Evolutionary conservation across 2,329 filamentous ascomycete species (phyloP), one percentile per base, ranked within the genome.

Genomic region (Akanthomyces uredinophilus): DNA sequence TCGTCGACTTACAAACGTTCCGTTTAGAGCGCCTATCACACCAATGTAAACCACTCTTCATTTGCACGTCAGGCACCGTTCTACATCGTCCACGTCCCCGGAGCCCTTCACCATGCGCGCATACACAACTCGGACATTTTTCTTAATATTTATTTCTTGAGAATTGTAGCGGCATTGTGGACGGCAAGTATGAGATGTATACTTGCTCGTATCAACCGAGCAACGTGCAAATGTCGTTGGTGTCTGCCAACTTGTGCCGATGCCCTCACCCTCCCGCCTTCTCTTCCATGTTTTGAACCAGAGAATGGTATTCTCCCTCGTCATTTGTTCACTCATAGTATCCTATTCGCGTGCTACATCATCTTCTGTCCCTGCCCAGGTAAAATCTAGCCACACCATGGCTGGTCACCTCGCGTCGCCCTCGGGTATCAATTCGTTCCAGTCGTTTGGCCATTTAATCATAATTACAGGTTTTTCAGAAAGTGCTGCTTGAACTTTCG

Each of bases 401-500:
- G 5, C 22, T n/a, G 18, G 14, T 13, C 29, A 47, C 35, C 20
- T 39, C 27, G 18, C 18, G 43, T 35, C 32, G 32, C 32, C 18
- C 35, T 14, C 4, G 47, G 47, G 58, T 60, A 53, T 52, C 24
- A 35, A 35, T 44, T 52, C 49, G 24, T 41, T 51, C 11, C 49
- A 53, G 10, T 60, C 47, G 43, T 55, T 47, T n/a, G 1, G 22
- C 37, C 41, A 10, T 51, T 16, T 18, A 53, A 20, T 43, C n/a
- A 18, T 39, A 4, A 27, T 62, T 79, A 96, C 16, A 96, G 74
- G 66, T 90, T 87, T 54, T 87, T 82, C 65, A 92, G 79, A 69
- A 91, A 92, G 72, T 94, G 92, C 71, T 85, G 82, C 76, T 95
- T 96, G 76, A 96, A 96, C 77, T 96, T 98, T 77, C 87, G 92